Base-by-base conservation (phyloP, 2,329 filamentous ascomycete species). In the Nigrospora sphaerica region DNA sequence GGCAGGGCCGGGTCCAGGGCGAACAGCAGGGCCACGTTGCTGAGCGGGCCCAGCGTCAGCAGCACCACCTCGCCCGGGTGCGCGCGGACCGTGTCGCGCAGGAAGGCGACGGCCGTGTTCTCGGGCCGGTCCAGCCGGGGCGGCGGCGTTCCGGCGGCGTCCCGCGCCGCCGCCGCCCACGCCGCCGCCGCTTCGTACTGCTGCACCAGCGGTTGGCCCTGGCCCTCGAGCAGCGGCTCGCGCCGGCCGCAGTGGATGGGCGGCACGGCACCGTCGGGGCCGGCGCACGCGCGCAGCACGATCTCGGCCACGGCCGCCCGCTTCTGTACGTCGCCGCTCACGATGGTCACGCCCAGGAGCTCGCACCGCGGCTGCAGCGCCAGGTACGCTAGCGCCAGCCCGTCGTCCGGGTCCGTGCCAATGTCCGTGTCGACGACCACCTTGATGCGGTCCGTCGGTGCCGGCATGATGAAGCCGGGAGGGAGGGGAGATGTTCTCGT, bases 341-440 rank as follows among this genome's bases (percentile, higher is more conserved):
- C 47, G n/a, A 49, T 43, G 34, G 47, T 46, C 39, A 49, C 42
- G 19, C 47, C 47, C 14, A 49, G 47, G 13, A 49, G 43, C 23
- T 49, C 44, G 32, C 47, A 49, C n/a, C 37, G 38, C 18, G 47
- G 43, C n/a, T 49, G 47, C n/a, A 49, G 39, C 16, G 43, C 47
- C 18, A 49, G 39, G 17, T 49, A 49, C n/a, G 39, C 39, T 12
- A 49, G 47, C n/a, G 47, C 35, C 16, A 49, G 43, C 31, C 47
- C 43, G 33, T 49, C 47, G 31, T 49, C 47, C n/a, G 47, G 47
- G 39, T 49, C 47, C 17, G 43, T 49, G 39, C 47, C 47, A 40
- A 49, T 49, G 36, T 49, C 47, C 31, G 47, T 49, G 38, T 49
- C 47, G 32, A 49, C 47, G 16, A 49, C 38, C 23, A 49, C 47